phyloP scores from a whole-genome alignment of 164 flowering plant genomes.

The Hamamelis virginiana region DNA sequence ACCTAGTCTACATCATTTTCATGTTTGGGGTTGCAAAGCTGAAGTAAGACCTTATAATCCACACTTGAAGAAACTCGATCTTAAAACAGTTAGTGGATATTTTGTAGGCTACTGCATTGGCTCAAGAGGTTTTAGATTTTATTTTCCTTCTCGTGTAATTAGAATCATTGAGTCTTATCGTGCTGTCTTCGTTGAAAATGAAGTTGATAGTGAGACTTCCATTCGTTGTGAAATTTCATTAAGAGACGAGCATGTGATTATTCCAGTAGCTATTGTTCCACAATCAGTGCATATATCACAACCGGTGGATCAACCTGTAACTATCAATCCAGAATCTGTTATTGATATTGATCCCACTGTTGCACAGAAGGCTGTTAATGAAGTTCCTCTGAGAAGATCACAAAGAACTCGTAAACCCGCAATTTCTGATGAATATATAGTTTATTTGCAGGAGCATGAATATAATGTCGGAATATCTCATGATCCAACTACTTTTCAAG shows the following conservation, averaged over 20 bases:
- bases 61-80: background rate
- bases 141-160: background rate
- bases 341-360: no score
- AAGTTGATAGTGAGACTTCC: background rate
- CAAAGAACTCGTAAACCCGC: background rate
- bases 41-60: background rate
- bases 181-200: background rate
- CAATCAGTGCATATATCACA: no score
- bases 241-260: no score
- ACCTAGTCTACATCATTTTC: background rate
- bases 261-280: no score
- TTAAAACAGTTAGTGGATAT: background rate
- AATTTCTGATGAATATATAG: background rate
- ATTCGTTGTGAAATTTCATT: background rate
- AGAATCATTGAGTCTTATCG: background rate
- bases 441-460: background rate
- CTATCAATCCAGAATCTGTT: no score
- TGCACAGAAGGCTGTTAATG: background rate
- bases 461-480: background rate
- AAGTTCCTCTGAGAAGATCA: background rate
- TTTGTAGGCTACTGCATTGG: background rate
- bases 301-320: no score
- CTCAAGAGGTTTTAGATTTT: conserved; percentile 1
- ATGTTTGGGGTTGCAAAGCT: background rate
- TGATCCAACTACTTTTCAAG: background rate